Conservation (phyloP, 305 asterid genomes). For the Galium porrigens region DNA sequence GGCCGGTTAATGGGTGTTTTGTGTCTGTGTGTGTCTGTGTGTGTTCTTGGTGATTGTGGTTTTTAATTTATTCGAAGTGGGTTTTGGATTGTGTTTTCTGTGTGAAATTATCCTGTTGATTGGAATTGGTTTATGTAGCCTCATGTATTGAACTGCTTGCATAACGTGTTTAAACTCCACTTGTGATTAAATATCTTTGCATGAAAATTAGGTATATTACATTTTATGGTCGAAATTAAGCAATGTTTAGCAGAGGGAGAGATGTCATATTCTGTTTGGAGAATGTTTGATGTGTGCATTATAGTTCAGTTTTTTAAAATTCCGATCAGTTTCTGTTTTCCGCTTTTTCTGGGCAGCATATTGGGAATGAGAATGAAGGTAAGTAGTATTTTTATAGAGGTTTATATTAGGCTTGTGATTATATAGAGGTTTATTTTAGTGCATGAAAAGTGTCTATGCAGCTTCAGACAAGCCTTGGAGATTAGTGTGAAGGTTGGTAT, state of each 20-base stretch:
- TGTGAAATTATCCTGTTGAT: neutral
- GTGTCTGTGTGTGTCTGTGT: too few species aligned
- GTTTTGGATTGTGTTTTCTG: constrained; percentile 1
- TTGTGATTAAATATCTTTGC: too few species aligned
- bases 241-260: too few species aligned
- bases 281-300: neutral
- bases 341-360: neutral
- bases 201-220: neutral
- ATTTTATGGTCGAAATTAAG: too few species aligned
- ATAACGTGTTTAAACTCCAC: too few species aligned
- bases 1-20: neutral
- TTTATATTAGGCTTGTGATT: neutral
- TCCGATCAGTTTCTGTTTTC: neutral
- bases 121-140: neutral
- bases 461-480: neutral
- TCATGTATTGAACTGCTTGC: neutral
- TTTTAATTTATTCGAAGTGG: constrained; percentile 1
- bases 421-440: neutral
- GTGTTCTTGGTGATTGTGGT: neutral
- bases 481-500: neutral
- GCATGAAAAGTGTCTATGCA: neutral
- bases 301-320: neutral
- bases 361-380: neutral
- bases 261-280: neutral
- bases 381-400: neutral